Evolutionary conservation across 1,139 yeast species (phyloP).

Genomic region (Citeromyces hawaiiensis): DNA sequence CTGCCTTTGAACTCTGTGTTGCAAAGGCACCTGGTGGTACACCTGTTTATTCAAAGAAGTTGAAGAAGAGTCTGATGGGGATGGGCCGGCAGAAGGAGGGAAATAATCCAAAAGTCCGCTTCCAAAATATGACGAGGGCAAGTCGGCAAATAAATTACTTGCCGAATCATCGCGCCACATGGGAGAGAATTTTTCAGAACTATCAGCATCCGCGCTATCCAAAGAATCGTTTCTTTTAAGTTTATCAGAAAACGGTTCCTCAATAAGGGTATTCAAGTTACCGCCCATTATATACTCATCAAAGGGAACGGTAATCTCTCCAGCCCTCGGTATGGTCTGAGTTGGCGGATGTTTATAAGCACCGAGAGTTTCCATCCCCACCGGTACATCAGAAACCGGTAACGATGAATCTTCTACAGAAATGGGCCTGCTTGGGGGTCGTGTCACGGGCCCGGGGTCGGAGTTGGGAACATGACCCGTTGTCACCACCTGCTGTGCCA

Average conservation of each 20-base stretch:
- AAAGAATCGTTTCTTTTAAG: slow-evolving; percentile 9
- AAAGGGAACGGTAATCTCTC: slow-evolving; percentile 29
- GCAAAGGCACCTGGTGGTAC: slow-evolving; percentile 1
- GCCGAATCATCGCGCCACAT: slow-evolving; percentile 1
- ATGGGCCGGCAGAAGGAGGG: slow-evolving; percentile 25
- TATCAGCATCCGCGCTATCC: slow-evolving; percentile 11
- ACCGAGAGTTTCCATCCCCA: slow-evolving; percentile 17
- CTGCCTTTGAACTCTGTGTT: slow-evolving; percentile 1
- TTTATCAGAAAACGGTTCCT: slow-evolving; percentile 8
- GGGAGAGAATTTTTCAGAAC: slow-evolving; percentile 12
- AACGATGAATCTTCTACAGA: not conserved
- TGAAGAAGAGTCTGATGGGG: slow-evolving; percentile 1
- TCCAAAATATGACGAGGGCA: slow-evolving; percentile 19
- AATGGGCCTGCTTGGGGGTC: not conserved
- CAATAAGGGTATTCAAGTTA: slow-evolving; percentile 16
- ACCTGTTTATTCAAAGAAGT: slow-evolving; percentile 1
- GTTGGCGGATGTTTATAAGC: slow-evolving; percentile 4
- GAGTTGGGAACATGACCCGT: not conserved
- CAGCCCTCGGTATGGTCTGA: slow-evolving; percentile 17
- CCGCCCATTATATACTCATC: slow-evolving; percentile 26
- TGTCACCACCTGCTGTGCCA: not conserved
- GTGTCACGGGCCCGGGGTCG: not conserved
- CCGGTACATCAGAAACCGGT: slow-evolving; percentile 6
- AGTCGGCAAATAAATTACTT: slow-evolving; percentile 13
- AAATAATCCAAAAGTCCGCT: slow-evolving; percentile 32